These are phyloP conservation scores for Epicoccum nigrum DNA, from an alignment of 2,329 filamentous ascomycete species.

Conservation along the genomic window DNA sequence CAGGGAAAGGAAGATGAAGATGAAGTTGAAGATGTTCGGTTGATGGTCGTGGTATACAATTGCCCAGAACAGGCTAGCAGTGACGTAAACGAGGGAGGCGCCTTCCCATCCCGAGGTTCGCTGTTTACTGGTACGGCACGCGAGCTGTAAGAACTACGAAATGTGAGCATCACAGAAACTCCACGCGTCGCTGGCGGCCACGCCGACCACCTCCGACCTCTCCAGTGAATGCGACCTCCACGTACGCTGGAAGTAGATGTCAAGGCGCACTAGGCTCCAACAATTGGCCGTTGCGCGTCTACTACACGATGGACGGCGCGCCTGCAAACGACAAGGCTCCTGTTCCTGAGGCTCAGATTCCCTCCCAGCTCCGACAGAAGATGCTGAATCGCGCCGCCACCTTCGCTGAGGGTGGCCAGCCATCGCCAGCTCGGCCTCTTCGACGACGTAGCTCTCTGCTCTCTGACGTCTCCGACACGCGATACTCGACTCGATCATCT, in stretches of 20 bases:
- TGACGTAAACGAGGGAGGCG: slow-evolving; percentile 11
- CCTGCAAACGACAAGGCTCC: slow-evolving; percentile 22
- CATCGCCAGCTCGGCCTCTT: slow-evolving; percentile 23
- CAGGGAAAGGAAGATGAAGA: not conserved
- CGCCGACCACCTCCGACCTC: slow-evolving; percentile 5
- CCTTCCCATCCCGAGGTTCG: slow-evolving; percentile 11
- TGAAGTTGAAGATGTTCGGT: slow-evolving; percentile 8
- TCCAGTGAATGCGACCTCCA: not conserved
- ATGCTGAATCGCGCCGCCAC: slow-evolving; percentile 46
- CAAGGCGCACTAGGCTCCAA: slow-evolving; percentile 15
- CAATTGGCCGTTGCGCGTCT: slow-evolving; percentile 5
- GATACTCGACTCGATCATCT: slow-evolving; percentile 67
- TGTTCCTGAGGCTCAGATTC: slow-evolving; percentile 31
- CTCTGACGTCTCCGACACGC: slow-evolving; percentile 77
- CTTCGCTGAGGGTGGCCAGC: slow-evolving; percentile 39
- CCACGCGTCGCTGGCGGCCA: slow-evolving; percentile 12
- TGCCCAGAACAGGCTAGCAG: slow-evolving; percentile 7
- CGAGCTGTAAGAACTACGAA: slow-evolving; percentile 4
- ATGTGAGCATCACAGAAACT: slow-evolving; percentile 11
- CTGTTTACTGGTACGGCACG: slow-evolving; percentile 8
- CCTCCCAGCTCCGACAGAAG: slow-evolving; percentile 40
- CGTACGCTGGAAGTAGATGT: slow-evolving; percentile 15
- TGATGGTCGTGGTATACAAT: slow-evolving; percentile 5
- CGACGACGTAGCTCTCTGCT: slow-evolving; percentile 77
- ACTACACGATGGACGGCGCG: slow-evolving; percentile 32